These are phyloP conservation scores for Coprinopsis sp. DNA, from an alignment of 768 basidiomycete species.

Conservation along the genomic window DNA sequence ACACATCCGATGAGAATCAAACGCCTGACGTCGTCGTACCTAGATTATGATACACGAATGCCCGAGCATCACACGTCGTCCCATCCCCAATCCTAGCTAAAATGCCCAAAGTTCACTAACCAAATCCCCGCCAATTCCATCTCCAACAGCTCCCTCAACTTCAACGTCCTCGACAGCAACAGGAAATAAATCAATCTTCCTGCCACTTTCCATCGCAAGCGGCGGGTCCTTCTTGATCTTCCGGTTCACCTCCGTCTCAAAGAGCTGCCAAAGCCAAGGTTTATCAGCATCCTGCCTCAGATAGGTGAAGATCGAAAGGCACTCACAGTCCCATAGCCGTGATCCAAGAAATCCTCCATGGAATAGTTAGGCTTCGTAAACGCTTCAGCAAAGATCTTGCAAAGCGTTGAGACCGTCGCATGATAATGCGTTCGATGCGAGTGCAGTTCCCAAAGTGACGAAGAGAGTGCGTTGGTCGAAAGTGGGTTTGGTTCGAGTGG, in stretches of 20 bases:
- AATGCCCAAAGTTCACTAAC: no score
- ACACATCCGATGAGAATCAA: no score
- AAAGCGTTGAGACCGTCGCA: conserved; percentile 78
- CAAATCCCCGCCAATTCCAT: no score
- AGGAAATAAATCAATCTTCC: conserved; percentile 26
- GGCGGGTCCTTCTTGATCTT: conserved; percentile 78
- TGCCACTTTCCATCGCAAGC: conserved; percentile 40
- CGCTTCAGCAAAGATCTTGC: conserved; percentile 80
- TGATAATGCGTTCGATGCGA: conserved; percentile 82
- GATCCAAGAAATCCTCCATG: conserved; percentile 96
- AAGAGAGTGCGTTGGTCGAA: conserved; percentile 73
- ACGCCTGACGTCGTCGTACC: no score
- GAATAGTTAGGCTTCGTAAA: conserved; percentile 92
- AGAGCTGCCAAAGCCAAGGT: conserved; percentile 48
- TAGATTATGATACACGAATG: no score
- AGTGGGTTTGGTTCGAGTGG: conserved; percentile 65
- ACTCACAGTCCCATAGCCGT: conserved; percentile 79
- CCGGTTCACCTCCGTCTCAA: conserved; percentile 77
- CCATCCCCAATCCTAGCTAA: no score
- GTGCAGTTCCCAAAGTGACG: conserved; percentile 90
- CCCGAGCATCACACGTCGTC: no score
- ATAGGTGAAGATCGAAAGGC: not conserved
- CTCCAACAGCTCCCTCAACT: no score
- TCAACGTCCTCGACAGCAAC: no score
- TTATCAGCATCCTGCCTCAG: not conserved